Base-by-base conservation (phyloP, 352 stramenopile species). In the Phytopythium boreale region DNA sequence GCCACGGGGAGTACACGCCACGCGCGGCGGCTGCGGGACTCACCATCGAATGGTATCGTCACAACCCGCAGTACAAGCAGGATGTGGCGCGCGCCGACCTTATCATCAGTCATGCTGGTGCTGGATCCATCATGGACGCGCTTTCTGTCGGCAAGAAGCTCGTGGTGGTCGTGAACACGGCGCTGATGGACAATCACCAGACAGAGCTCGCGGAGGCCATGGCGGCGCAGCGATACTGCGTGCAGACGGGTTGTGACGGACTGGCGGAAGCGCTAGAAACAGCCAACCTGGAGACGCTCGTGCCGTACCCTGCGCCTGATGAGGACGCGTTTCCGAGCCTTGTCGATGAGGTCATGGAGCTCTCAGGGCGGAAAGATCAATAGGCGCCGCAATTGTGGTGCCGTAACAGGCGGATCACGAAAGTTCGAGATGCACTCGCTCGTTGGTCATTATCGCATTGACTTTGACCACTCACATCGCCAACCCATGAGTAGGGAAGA, bases 111-210 rank as follows among this genome's bases (percentile, higher is more conserved):
- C 97, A 99, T 76, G 97, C 95, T 0, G 95, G 96, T 37, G 95
- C 96, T 19, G 95, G 95, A 10, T 98, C 90, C 27, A 88, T 98
- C 57, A 97, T 98, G 84, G 96, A 98, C 75, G 86, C 82, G 44
- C 79, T 97, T 29, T 76, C 83, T 20, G 68, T 86, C 57, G 64
- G 69, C 19, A 97, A 97, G 74, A 80, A 82, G 67, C 76, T 97
- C 29, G 71, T 97, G 27, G 96, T 98, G 8, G 94, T 98, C 8
- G 96, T 98, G 12, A 99, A 99, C 71, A 90, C 82, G 20, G 50
- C 66, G 60, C 84, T 99, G 17, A 99, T 99, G 97, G 85, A 99
- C 84, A 98, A 99, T 84, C 97, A 99, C 75, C 97, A 99, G 77
- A 82, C 77, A 39, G 97, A 99, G 70, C 75, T 99, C 22, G 96